Base-by-base conservation (phyloP, 495 filamentous ascomycete genomes). In the Penicillium antarcticum region DNA sequence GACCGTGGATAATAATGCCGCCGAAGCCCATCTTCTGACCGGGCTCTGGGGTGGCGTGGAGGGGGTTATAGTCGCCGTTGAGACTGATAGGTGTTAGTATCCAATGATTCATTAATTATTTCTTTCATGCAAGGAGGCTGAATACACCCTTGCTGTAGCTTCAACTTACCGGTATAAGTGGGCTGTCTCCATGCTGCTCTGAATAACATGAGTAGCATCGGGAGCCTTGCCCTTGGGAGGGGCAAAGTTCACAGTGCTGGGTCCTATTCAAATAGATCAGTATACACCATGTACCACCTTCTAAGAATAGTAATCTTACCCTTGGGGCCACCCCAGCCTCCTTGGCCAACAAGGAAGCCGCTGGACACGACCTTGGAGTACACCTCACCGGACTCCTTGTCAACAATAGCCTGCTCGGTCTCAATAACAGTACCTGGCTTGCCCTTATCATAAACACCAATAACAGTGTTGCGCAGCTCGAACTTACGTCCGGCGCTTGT, bases 381-480 rank as follows among this genome's bases (percentile, higher is more conserved):
- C 18, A 87, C 78, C 60, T 91, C 88, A 35, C 85, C 87, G 9
- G 68, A 80, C 39, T 66, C 66, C 37, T 73, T 83, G 51, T 95
- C 88, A 0, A 92, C 87, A 26, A 95, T 80, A 14, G 84, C 74
- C 34, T 84, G 76, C 74, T 95, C 87, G 11, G 84, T 89, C 66
- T 95, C 91, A 9, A 95, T 74, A 4, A 95, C 89, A 12, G 80
- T 86, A 16, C 89, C 89, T 0, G 88, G 80, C 60, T 90, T 88
- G 48, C 91, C 91, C 74, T 95, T 96, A 68, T 95, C 91, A 68
- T 92, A 95, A 12, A 95, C 88, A 14, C 91, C 91, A 10, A 95
- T 67, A 24, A 94, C 86, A 68, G 88, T 91, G 56, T 76, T 83
- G 46, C 87, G 80, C 36, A 92, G 67, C 74, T 95, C 87, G 62